phyloP scores from a whole-genome alignment of 805 yeast genomes.

The Hagleromyces aurorensis region DNA sequence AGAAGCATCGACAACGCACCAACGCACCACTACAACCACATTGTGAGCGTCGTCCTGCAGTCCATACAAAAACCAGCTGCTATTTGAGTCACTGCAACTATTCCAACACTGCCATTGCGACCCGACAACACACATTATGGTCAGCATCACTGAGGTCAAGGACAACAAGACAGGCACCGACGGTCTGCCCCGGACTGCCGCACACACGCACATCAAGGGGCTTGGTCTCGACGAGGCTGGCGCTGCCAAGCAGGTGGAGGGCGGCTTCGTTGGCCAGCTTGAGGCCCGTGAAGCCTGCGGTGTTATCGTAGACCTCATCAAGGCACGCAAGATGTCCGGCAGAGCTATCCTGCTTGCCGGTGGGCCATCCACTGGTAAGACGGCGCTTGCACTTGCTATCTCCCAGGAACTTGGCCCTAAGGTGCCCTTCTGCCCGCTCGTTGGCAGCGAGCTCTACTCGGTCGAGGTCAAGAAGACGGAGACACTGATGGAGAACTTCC shows the following conservation, averaged over 20 bases:
- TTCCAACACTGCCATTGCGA: slow-evolving; percentile 71
- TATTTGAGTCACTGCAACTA: not conserved
- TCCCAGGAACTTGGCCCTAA: slow-evolving; percentile 95
- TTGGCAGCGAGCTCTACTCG: slow-evolving; percentile 86
- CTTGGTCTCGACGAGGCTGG: slow-evolving; percentile 90
- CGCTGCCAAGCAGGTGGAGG: slow-evolving; percentile 72
- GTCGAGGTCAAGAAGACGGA: slow-evolving; percentile 98
- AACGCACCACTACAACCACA: too few species aligned
- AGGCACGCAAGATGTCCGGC: slow-evolving; percentile 87
- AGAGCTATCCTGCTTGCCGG: slow-evolving; percentile 95
- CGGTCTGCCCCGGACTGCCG: slow-evolving; percentile 58
- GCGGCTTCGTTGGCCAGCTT: slow-evolving; percentile 71
- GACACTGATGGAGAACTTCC: slow-evolving; percentile 89
- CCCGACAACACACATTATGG: slow-evolving; percentile 89
- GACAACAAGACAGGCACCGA: slow-evolving; percentile 30
- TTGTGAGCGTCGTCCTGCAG: not conserved
- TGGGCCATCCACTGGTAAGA: slow-evolving; percentile 97
- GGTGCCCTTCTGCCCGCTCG: slow-evolving; percentile 96
- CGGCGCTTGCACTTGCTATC: slow-evolving; percentile 92
- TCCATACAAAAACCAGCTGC: not conserved
- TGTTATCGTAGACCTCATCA: slow-evolving; percentile 85
- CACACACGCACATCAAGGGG: slow-evolving; percentile 95
- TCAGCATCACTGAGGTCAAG: slow-evolving; percentile 69
- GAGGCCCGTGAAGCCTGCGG: slow-evolving; percentile 90
- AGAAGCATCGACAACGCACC: too few species aligned